These are phyloP conservation scores for Russula virescens DNA, from an alignment of 768 basidiomycete species.

Conservation along the genomic window DNA sequence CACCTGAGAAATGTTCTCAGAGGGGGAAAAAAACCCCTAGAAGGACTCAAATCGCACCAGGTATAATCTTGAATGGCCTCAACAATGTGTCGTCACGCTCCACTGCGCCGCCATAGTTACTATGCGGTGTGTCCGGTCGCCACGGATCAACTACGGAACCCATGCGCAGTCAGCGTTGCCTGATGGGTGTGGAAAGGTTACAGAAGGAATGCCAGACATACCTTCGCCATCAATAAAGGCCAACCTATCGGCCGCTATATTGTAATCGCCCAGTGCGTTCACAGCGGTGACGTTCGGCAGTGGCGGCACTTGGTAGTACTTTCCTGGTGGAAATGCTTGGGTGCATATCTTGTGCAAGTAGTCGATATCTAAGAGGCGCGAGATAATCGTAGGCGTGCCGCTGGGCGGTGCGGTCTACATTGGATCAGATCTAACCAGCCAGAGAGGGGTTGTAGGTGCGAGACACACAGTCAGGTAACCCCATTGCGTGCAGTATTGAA, in stretches of 20 bases:
- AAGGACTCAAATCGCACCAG: conserved; percentile 44
- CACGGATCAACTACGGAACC: conserved; percentile 73
- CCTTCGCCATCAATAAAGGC: conserved; percentile 88
- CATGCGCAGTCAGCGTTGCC: not conserved
- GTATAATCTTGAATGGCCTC: conserved; percentile 83
- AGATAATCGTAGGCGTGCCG: conserved; percentile 69
- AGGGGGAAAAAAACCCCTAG: not conserved
- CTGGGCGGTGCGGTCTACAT: conserved; percentile 66
- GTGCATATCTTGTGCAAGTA: conserved; percentile 64
- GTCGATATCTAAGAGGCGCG: conserved; percentile 65
- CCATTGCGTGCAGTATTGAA: conserved; percentile 95
- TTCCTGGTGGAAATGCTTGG: conserved; percentile 72
- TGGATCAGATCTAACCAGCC: not conserved
- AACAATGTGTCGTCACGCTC: conserved; percentile 65
- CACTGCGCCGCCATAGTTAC: conserved; percentile 50
- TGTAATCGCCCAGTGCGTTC: conserved; percentile 81
- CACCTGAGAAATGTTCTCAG: conserved; percentile 37
- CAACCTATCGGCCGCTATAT: conserved; percentile 69
- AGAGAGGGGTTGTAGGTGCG: not conserved
- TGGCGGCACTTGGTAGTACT: conserved; percentile 63
- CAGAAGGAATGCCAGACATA: conserved; percentile 24
- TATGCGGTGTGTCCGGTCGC: conserved; percentile 82
- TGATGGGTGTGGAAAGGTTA: not conserved
- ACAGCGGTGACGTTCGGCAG: conserved; percentile 79
- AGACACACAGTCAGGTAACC: conserved; percentile 77